Base-by-base conservation (phyloP, 2,329 filamentous ascomycete species). In the Arthrinium puccinioides region DNA sequence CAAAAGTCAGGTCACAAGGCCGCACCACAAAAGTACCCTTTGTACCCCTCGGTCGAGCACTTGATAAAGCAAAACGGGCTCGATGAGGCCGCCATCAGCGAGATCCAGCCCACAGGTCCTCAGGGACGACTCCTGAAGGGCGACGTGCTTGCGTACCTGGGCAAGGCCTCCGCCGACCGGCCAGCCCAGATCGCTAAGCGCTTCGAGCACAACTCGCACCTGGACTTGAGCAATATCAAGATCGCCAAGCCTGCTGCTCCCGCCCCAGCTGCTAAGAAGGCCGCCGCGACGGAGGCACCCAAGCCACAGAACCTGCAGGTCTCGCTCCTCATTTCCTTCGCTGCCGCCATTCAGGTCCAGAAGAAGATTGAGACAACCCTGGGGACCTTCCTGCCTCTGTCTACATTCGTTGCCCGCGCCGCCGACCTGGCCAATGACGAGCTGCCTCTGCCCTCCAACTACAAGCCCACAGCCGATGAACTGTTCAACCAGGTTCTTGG, bases 181-280 rank as follows among this genome's bases (percentile, higher is more conserved):
- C 84, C 90, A 2, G 72, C 76, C 16, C 70, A 79, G 43, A 74
- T 88, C 49, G 84, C 85, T 38, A 68, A 74, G 40, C 79, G 78
- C 36, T 82, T 94, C 55, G 70, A 77, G 42, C 82, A 87, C 61
- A 77, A 92, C 33, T 69, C 76, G 28, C 87, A 94, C 60, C 79
- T 98, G 37, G 90, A 98, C 59, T 78, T 98, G 18, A 92, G 84
- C 69, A 95, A 97, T 69, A 90, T 97, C 69, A 94, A 94, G 69
- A 66, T 90, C 41, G 82, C 82, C 32, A 60, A 67, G 38, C 47
- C 59, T 8, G 67, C 69, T 55, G 54, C 62, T 23, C 54, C 62
- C 15, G 51, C 55, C 39, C 53, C 54, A 39, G 41, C 10, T 11
- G 6, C 35, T 14, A 21, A 48, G 16, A 58, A 57, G 48, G 52